Evolutionary conservation across 2,329 filamentous ascomycete genomes (phyloP).

Genomic region (Ophiocordyceps robertsii): DNA sequence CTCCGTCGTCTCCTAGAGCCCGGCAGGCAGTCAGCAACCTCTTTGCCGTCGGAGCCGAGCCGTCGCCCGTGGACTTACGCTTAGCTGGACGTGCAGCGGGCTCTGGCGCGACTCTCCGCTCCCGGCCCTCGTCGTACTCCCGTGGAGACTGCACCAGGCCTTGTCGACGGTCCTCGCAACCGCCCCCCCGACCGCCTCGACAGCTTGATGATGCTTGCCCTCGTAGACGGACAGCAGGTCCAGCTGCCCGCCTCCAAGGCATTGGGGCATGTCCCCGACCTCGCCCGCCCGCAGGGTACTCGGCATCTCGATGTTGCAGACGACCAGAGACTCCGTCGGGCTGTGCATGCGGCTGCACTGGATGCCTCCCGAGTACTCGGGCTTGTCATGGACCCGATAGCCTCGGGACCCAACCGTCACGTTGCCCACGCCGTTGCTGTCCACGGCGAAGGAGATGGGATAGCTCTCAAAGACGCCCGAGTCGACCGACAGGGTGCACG

Average conservation of each 20-base stretch:
- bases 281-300: neutral
- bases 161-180: neutral
- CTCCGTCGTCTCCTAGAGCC: neutral
- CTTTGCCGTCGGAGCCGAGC: neutral
- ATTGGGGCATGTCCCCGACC: neutral
- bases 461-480: neutral
- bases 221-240: neutral
- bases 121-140: neutral
- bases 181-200: too few species aligned
- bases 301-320: neutral
- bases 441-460: neutral
- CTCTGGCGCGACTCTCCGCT: neutral
- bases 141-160: neutral
- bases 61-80: neutral
- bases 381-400: neutral
- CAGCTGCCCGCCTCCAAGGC: neutral
- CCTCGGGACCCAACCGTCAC: neutral
- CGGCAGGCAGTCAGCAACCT: neutral
- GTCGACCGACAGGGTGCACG: neutral
- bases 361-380: neutral
- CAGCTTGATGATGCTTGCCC: neutral
- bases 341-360: neutral
- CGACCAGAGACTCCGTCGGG: neutral
- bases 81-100: neutral
- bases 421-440: neutral